phyloP scores from a whole-genome alignment of 495 filamentous ascomycete species.

The Usnea hakonensis region DNA sequence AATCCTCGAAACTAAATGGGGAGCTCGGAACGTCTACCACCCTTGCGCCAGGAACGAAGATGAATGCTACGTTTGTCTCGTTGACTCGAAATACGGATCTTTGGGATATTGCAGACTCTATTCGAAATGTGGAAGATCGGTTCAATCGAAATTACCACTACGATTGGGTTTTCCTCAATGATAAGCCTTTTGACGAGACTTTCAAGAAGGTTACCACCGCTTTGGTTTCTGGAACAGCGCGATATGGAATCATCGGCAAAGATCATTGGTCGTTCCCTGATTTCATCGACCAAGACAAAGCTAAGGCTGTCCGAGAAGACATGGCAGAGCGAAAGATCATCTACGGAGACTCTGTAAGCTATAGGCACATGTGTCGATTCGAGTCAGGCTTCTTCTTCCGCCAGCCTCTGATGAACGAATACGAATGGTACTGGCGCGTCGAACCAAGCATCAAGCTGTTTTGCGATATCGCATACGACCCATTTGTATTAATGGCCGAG shows the following conservation, averaged over 20 bases:
- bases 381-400: slow-evolving; percentile 93
- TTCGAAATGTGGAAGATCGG: slow-evolving; percentile 90
- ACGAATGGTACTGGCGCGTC: slow-evolving; percentile 90
- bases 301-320: slow-evolving; percentile 68
- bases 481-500: slow-evolving; percentile 81
- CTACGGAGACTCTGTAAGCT: slow-evolving; percentile 88
- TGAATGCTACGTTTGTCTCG: slow-evolving; percentile 96
- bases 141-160: slow-evolving; percentile 96
- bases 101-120: slow-evolving; percentile 94
- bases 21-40: slow-evolving; percentile 13
- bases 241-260: slow-evolving; percentile 75
- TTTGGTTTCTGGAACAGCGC: slow-evolving; percentile 80
- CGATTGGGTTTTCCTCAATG: slow-evolving; percentile 98
- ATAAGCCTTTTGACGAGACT: slow-evolving; percentile 79
- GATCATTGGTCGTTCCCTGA: slow-evolving; percentile 89
- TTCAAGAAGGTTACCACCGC: slow-evolving; percentile 89
- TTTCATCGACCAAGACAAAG: slow-evolving; percentile 81
- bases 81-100: slow-evolving; percentile 86
- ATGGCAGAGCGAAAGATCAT: slow-evolving; percentile 82
- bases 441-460: slow-evolving; percentile 83
- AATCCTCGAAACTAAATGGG: neutral
- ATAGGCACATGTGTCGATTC: slow-evolving; percentile 91
- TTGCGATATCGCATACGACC: slow-evolving; percentile 77
- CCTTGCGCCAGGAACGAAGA: slow-evolving; percentile 36
- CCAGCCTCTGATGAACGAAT: slow-evolving; percentile 71